Percentiles rank a stretch among this genome's conserved stretches.
Conservation (phyloP, 352 stramenopile species). For the Globisporangium rhizosaccharum region DNA sequence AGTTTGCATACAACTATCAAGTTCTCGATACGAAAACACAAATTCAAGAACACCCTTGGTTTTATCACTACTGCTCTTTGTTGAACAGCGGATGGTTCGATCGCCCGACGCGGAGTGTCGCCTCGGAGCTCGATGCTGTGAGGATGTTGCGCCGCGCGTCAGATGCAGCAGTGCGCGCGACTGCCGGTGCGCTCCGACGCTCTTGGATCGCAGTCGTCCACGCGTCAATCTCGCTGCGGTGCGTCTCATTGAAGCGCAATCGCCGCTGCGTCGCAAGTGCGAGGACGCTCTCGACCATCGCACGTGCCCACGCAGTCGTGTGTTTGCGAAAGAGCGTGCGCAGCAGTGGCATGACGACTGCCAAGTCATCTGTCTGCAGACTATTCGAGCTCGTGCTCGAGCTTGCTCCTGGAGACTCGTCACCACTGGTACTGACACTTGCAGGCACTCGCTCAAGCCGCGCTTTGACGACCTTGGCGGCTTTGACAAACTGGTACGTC, state of each 20-base stretch:
- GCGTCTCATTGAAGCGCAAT: slow-evolving; percentile 37
- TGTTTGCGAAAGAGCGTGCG: slow-evolving; percentile 56
- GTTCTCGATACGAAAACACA: neutral
- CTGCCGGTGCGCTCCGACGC: slow-evolving; percentile 29
- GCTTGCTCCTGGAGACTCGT: neutral
- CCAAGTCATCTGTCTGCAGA: too few relatives aligned
- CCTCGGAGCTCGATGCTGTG: slow-evolving; percentile 29
- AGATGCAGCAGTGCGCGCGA: slow-evolving; percentile 34
- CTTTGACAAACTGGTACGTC: slow-evolving; percentile 74
- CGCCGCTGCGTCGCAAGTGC: slow-evolving; percentile 45
- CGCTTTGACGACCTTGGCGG: slow-evolving; percentile 51
- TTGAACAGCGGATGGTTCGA: slow-evolving; percentile 81
- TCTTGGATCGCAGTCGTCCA: slow-evolving; percentile 64
- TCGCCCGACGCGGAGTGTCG: slow-evolving; percentile 50
- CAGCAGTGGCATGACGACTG: slow-evolving; percentile 54
- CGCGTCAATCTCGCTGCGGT: slow-evolving; percentile 49
- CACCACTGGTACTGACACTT: slow-evolving; percentile 1
- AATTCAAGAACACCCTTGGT: neutral
- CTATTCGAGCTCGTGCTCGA: slow-evolving; percentile 11
- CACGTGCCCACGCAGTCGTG: slow-evolving; percentile 45
- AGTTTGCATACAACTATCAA: neutral
- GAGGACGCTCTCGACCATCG: slow-evolving; percentile 54
- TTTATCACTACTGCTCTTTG: slow-evolving; percentile 22
- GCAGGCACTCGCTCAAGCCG: slow-evolving; percentile 33
- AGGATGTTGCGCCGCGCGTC: slow-evolving; percentile 72